These are phyloP conservation scores for Aspergillus novofumigatus DNA, from an alignment of 2,329 filamentous ascomycete species.

Conservation along the genomic window DNA sequence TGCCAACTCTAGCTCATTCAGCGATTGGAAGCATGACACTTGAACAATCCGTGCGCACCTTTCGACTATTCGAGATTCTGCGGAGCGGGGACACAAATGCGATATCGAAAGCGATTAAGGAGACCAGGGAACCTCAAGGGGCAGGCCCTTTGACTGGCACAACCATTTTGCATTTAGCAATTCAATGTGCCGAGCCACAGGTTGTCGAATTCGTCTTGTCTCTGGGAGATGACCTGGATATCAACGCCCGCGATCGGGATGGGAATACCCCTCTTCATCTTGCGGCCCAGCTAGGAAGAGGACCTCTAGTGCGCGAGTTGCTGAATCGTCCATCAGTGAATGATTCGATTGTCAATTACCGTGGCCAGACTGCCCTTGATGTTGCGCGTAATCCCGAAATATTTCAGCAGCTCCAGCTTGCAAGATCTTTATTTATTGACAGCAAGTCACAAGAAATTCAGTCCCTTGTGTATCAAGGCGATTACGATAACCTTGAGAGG, in stretches of 20 bases:
- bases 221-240: conserved; percentile 65
- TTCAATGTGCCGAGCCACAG: conserved; percentile 88
- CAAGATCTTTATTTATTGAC: conserved; percentile 85
- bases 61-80: conserved; percentile 88
- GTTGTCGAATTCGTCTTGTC: conserved; percentile 95
- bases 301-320: conserved; percentile 74
- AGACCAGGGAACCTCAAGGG: conserved; percentile 52
- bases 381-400: conserved; percentile 89
- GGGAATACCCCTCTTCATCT: conserved; percentile 92
- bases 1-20: conserved; percentile 29
- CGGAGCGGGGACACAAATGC: conserved; percentile 85
- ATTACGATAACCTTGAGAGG: conserved; percentile 74
- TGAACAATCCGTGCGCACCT: conserved; percentile 91
- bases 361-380: conserved; percentile 81
- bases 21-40: conserved; percentile 53
- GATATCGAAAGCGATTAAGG: conserved; percentile 75
- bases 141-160: conserved; percentile 59
- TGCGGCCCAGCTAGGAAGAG: conserved; percentile 76
- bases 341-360: conserved; percentile 78
- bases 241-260: conserved; percentile 88
- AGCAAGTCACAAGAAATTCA: conserved; percentile 81
- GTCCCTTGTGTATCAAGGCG: conserved; percentile 64
- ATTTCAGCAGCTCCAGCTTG: conserved; percentile 89
- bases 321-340: conserved; percentile 81
- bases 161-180: conserved; percentile 84